Conservation (phyloP, 805 yeast genomes). For the Candida pseudoglaebosa region DNA sequence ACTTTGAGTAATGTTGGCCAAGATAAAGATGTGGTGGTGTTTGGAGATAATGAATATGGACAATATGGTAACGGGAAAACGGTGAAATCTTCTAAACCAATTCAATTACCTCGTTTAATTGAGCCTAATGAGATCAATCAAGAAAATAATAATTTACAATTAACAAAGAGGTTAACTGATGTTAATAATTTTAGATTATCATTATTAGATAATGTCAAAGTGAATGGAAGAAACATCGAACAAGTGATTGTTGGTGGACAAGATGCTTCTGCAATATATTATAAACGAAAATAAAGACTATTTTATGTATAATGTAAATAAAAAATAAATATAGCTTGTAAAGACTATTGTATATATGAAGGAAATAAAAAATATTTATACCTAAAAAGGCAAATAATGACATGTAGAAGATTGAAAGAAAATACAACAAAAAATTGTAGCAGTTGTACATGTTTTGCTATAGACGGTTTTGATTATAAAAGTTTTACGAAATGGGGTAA, state of each 20-base stretch:
- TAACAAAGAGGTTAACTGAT: slow-evolving; percentile 23
- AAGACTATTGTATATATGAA: background rate
- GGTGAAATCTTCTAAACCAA: slow-evolving; percentile 54
- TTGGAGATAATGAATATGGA: slow-evolving; percentile 84
- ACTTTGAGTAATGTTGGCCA: slow-evolving; percentile 46
- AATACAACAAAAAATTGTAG: no score
- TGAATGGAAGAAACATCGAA: slow-evolving; percentile 31
- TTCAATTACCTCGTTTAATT: slow-evolving; percentile 48
- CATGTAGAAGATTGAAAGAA: slow-evolving; percentile 5
- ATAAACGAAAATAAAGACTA: slow-evolving; percentile 31
- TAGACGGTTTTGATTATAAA: no score
- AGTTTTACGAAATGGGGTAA: no score
- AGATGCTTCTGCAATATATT: slow-evolving; percentile 59
- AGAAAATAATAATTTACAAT: slow-evolving; percentile 7
- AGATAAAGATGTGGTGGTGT: slow-evolving; percentile 56
- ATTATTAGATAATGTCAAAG: slow-evolving; percentile 26
- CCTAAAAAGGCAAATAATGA: no score
- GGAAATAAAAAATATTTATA: background rate
- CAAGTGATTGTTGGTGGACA: slow-evolving; percentile 65
- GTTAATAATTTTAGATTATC: slow-evolving; percentile 43
- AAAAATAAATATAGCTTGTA: background rate
- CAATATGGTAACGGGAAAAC: slow-evolving; percentile 83
- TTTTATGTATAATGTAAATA: no score
- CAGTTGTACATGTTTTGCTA: no score
- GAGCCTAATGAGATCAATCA: slow-evolving; percentile 46